phyloP scores from a whole-genome alignment of 1,284 basidiomycete genomes.

The Boletus mariae region DNA sequence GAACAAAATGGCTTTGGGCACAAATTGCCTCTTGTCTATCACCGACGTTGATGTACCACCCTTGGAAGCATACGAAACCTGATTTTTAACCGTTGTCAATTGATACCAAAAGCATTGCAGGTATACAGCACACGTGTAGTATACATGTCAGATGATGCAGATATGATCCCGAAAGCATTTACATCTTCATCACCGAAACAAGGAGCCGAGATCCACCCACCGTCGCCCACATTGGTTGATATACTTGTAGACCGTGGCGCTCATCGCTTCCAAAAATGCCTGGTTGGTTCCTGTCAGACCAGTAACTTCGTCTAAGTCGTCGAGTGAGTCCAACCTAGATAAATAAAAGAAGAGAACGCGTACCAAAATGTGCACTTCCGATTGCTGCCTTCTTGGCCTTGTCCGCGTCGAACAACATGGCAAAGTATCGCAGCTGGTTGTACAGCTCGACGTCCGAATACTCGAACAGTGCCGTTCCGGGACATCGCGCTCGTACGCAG shows the following conservation, averaged over 20 bases:
- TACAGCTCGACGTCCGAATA: constrained; percentile 84
- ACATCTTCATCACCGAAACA: constrained; percentile 69
- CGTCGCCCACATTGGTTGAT: constrained; percentile 80
- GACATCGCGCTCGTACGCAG: constrained; percentile 71
- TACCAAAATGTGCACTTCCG: constrained; percentile 50
- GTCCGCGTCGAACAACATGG: constrained; percentile 71
- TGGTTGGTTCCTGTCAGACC: constrained; percentile 49
- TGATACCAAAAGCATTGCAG: too few relatives aligned
- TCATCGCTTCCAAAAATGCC: constrained; percentile 50
- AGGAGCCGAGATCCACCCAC: constrained; percentile 74
- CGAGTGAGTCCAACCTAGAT: neutral
- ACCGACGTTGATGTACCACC: constrained; percentile 44
- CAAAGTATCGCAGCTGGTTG: constrained; percentile 82
- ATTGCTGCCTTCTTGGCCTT: constrained; percentile 55
- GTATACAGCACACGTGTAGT: neutral
- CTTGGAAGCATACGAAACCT: constrained; percentile 10
- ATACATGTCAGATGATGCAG: neutral
- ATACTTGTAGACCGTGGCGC: constrained; percentile 67
- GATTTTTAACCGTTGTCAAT: neutral
- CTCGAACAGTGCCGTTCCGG: constrained; percentile 72
- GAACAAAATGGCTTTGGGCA: constrained; percentile 10
- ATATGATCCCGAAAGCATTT: neutral
- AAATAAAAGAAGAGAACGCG: constrained; percentile 18
- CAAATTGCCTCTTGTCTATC: constrained; percentile 44
- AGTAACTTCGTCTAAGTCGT: constrained; percentile 51